phyloP scores from a whole-genome alignment of 345 rosid genomes.

The Nephelium lappaceum region DNA sequence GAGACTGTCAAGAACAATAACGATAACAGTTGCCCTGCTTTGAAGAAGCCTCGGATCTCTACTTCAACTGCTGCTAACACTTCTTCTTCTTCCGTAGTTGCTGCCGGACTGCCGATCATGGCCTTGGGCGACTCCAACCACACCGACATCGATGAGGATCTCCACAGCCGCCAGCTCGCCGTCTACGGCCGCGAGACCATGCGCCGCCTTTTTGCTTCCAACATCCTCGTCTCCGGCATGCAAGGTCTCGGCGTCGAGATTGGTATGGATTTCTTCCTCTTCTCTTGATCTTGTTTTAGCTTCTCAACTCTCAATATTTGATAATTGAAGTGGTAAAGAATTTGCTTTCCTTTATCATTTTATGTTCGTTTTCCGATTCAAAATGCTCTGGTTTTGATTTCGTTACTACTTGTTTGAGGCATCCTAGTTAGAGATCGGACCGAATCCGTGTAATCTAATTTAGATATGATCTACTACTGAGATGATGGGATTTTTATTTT shows the following conservation, averaged over 20 bases:
- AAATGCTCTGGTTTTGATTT: neutral
- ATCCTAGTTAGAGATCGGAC: neutral
- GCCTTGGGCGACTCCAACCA: constrained; percentile 70
- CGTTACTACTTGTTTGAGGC: neutral
- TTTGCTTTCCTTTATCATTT: neutral
- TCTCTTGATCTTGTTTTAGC: neutral
- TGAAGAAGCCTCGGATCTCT: constrained; percentile 65
- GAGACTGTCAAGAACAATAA: neutral
- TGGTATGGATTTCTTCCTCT: constrained; percentile 42
- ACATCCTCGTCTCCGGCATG: constrained; percentile 86
- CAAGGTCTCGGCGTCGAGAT: constrained; percentile 98
- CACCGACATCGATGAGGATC: constrained; percentile 93
- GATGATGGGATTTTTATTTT: neutral
- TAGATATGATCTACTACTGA: neutral
- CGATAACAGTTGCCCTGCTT: constrained; percentile 19
- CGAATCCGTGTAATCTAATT: neutral
- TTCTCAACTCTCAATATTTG: neutral
- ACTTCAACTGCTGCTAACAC: constrained; percentile 16
- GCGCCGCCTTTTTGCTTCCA: constrained; percentile 92
- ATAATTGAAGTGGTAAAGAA: neutral
- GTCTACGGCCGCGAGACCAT: constrained; percentile 99
- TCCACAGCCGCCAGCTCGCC: constrained; percentile 98
- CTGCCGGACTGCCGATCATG: constrained; percentile 47
- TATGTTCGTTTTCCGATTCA: neutral
- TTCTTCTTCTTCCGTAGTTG: neutral